These are phyloP conservation scores for Yamadazyma atmosphaerica DNA, from an alignment of 1,139 yeast species.

Conservation along the genomic window DNA sequence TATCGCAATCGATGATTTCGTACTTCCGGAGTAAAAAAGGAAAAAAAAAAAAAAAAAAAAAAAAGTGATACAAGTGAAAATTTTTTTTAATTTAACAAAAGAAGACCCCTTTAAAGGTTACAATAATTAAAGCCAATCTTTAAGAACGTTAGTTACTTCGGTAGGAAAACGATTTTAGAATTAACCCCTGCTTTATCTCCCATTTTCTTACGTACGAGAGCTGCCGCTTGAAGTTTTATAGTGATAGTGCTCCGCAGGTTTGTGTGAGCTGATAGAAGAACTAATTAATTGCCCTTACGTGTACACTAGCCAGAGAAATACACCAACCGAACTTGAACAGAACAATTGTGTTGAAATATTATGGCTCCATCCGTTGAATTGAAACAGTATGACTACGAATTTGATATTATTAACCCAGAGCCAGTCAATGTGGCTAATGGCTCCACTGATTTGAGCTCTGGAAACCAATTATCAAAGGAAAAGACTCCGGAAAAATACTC, in stretches of 20 bases:
- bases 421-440: no score
- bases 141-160: no score
- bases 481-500: background rate
- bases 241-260: constrained; percentile 26
- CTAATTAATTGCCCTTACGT: constrained; percentile 5
- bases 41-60: no score
- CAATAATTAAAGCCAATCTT: no score
- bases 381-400: constrained; percentile 15
- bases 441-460: no score
- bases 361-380: constrained; percentile 30
- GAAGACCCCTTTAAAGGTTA: background rate
- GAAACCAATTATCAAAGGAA: no score
- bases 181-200: background rate
- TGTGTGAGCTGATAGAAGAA: constrained; percentile 27
- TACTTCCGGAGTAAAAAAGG: no score
- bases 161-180: no score
- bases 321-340: background rate
- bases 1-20: no score
- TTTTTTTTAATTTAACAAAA: background rate
- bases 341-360: background rate
- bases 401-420: constrained; percentile 2
- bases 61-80: background rate
- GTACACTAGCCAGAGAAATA: constrained; percentile 16
- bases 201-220: constrained; percentile 33
- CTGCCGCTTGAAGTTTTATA: constrained; percentile 49